These are phyloP conservation scores for Candida germanica DNA, from an alignment of 805 yeast species.

Conservation along the genomic window DNA sequence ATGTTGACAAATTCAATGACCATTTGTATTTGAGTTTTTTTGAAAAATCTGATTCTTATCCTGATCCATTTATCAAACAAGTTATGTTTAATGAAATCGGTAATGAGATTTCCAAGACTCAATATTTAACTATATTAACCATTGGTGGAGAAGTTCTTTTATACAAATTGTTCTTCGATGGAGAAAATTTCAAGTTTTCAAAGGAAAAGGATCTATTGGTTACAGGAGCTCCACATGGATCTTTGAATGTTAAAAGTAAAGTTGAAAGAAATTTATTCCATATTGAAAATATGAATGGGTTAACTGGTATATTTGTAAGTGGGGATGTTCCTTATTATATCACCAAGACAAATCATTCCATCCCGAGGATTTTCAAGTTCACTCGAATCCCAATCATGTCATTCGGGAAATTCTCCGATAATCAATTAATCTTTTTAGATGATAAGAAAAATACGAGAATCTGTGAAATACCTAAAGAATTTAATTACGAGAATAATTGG, in stretches of 20 bases:
- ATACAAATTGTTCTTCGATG: slow-evolving; percentile 56
- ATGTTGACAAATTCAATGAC: slow-evolving; percentile 46
- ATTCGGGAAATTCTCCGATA: slow-evolving; percentile 52
- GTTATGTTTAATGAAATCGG: slow-evolving; percentile 64
- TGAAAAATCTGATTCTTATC: slow-evolving; percentile 51
- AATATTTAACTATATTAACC: slow-evolving; percentile 67
- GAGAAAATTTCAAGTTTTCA: slow-evolving; percentile 37
- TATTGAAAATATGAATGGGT: slow-evolving; percentile 55
- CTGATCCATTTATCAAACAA: slow-evolving; percentile 75
- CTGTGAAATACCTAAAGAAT: slow-evolving; percentile 44
- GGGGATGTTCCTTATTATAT: slow-evolving; percentile 73
- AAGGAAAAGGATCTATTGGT: slow-evolving; percentile 47
- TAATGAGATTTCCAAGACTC: slow-evolving; percentile 50
- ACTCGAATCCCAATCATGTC: slow-evolving; percentile 65
- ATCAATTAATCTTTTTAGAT: slow-evolving; percentile 71
- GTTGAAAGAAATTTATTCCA: slow-evolving; percentile 67
- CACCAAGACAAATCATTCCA: slow-evolving; percentile 59
- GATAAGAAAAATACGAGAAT: slow-evolving; percentile 66
- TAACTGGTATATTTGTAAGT: slow-evolving; percentile 62
- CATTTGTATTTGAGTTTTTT: slow-evolving; percentile 42
- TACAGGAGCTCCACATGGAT: slow-evolving; percentile 80
- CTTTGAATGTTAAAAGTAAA: slow-evolving; percentile 63
- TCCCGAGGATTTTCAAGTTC: slow-evolving; percentile 65
- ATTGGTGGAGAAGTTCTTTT: slow-evolving; percentile 76
- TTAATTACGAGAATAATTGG: slow-evolving; percentile 56